Conservation (phyloP, 2,329 filamentous ascomycete species). For the Pleoardoris graminearum region DNA sequence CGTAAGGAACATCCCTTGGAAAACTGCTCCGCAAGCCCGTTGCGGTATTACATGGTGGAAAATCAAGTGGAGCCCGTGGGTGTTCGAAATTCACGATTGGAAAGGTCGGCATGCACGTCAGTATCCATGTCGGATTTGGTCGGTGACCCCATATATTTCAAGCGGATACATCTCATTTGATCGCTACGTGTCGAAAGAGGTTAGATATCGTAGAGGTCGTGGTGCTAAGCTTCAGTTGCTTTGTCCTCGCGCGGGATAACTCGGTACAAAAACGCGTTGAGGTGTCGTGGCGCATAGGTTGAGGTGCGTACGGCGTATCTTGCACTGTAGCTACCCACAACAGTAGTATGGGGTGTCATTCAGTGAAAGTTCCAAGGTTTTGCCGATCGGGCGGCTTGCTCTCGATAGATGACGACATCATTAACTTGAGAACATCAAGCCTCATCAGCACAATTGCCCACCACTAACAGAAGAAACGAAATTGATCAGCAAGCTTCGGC, state of each 20-base stretch:
- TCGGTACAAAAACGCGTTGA: no score
- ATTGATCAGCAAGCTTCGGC: not conserved
- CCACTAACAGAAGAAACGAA: not conserved
- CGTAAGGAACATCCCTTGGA: not conserved
- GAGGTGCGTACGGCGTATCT: no score
- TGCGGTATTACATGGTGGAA: not conserved
- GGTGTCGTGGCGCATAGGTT: no score
- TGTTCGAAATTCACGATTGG: not conserved
- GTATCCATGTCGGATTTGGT: not conserved
- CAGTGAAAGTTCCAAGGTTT: not conserved
- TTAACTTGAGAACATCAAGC: constrained; percentile 8
- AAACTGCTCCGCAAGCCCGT: not conserved
- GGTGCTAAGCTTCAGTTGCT: not conserved
- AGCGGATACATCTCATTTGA: not conserved
- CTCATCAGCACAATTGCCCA: not conserved
- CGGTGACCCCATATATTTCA: not conserved
- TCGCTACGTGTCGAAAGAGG: not conserved
- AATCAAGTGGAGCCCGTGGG: not conserved
- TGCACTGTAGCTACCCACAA: no score
- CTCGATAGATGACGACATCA: constrained; percentile 10
- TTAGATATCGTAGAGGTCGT: not conserved
- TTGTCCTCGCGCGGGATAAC: no score
- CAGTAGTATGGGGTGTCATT: no score
- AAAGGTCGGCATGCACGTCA: not conserved
- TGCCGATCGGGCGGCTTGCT: not conserved